Evolutionary conservation across 768 basidiomycete genomes (phyloP).

Genomic region (Chalciporus pseudorubinellus): DNA sequence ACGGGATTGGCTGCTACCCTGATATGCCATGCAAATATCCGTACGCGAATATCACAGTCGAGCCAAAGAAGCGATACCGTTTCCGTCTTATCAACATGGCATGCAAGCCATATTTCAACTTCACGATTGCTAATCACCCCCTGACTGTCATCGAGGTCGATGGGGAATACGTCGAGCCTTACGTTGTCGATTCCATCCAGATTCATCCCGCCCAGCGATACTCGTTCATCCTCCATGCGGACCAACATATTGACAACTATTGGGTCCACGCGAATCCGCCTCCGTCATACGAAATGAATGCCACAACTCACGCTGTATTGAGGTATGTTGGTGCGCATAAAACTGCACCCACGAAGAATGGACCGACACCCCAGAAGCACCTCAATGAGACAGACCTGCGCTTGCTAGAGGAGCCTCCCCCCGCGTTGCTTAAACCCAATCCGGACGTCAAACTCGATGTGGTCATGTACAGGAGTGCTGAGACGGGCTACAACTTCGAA

Average conservation of each 20-base stretch:
- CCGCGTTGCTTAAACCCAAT: constrained; percentile 7
- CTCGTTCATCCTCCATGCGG: constrained; percentile 43
- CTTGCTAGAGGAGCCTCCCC: constrained; percentile 11
- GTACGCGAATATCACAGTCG: constrained; percentile 34
- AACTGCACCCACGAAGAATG: constrained; percentile 8
- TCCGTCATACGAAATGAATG: constrained; percentile 26
- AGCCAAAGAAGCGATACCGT: constrained; percentile 36
- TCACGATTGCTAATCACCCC: constrained; percentile 26
- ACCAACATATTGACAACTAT: constrained; percentile 41
- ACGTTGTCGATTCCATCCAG: constrained; percentile 38
- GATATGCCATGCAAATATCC: constrained; percentile 18
- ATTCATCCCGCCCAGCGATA: constrained; percentile 44
- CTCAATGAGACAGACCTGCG: constrained; percentile 19
- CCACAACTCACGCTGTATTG: constrained; percentile 13
- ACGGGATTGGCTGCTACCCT: constrained; percentile 37
- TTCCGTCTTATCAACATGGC: constrained; percentile 38
- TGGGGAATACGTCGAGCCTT: constrained; percentile 37
- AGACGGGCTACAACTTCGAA: constrained; percentile 7
- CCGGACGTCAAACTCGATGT: constrained; percentile 24
- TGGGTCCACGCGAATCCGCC: constrained; percentile 21
- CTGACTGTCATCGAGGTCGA: constrained; percentile 44
- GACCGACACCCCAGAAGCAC: constrained; percentile 1
- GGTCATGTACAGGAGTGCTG: constrained; percentile 4
- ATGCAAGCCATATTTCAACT: constrained; percentile 32
- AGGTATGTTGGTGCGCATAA: constrained; percentile 16